Evolutionary conservation across 805 yeast genomes (phyloP).

Genomic region (Saturnispora ahearnii): DNA sequence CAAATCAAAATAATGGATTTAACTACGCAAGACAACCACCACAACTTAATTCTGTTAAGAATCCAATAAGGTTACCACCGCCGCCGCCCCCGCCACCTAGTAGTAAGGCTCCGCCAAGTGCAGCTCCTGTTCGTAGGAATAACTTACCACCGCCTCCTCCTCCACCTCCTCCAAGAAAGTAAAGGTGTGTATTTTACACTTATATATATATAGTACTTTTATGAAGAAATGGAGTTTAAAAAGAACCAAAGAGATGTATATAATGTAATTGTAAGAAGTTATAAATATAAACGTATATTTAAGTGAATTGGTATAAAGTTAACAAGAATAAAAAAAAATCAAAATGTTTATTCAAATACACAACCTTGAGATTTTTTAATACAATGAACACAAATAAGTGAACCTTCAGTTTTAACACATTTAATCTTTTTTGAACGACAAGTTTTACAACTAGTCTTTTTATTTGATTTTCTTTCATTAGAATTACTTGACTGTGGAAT

Average conservation of each 20-base stretch:
- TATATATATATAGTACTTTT: not conserved
- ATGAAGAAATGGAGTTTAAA: not conserved
- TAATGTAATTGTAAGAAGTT: not conserved
- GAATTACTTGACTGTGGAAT: not conserved
- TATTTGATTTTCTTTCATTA: conserved; percentile 16
- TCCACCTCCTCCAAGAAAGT: conserved; percentile 1
- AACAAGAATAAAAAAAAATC: conserved; percentile 3
- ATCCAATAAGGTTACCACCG: conserved; percentile 5
- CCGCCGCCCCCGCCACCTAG: conserved; percentile 6
- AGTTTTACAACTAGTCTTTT: conserved; percentile 27
- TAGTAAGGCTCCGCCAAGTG: not conserved
- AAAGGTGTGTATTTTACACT: not conserved
- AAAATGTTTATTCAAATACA: conserved; percentile 57
- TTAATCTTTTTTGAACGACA: conserved; percentile 29
- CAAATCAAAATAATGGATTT: not conserved
- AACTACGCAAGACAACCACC: conserved; percentile 5
- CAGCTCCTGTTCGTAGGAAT: not conserved
- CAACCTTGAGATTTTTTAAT: conserved; percentile 24
- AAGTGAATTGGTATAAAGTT: conserved; percentile 2
- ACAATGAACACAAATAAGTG: conserved; percentile 22
- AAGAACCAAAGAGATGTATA: not conserved
- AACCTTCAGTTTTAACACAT: conserved; percentile 25
- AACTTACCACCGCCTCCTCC: conserved; percentile 12
- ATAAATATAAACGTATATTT: conserved; percentile 23
- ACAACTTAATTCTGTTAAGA: conserved; percentile 3